Base-by-base conservation (phyloP, 2,329 filamentous ascomycete genomes). In the Trichophaea hybrida region DNA sequence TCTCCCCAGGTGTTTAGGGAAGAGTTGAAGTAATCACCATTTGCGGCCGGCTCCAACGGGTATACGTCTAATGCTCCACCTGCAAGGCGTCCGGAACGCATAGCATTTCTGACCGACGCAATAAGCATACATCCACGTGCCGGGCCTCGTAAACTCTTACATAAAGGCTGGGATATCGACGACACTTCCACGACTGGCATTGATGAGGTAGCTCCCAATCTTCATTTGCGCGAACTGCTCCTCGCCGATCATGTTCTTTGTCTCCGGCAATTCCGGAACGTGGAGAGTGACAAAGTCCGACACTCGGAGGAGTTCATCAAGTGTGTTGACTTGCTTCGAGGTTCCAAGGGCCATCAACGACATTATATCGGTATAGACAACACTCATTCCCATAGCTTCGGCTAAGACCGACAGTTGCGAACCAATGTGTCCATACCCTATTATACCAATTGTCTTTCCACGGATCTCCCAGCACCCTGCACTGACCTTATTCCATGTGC, bases 401-500 rank as follows among this genome's bases (percentile, higher is more conserved):
- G 93, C 90, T 64, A 98, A 77, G 46, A 98, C 93, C 0, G 90
- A 97, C 65, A 98, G 76, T 74, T 98, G 93, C 55, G 88, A 90
- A 64, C 93, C 93, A 71, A 98, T 97, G 72, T 98, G 93, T 63
- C 93, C 93, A 70, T 98, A 98, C 34, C 93, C 93, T 66, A 98
- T 83, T 69, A 61, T 74, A 82, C 86, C 93, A 57, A 98, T 79
- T 48, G 91, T 97, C 79, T 98, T 98, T 72, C 93, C 93, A 69
- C 93, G 84, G 69, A 97, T 89, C 73, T 98, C 93, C 93, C 93
- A 97, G 79, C 93, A 98, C 71, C 86, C 90, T 69, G 81, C 80
- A 76, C 89, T 95, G 70, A 97, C 90, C 77, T 98, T 98, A 74
- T 97, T 97, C 93, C 93, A 98, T 48, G 82, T 88, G 59, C 93